These are phyloP conservation scores for Ophiostoma piceae DNA, from an alignment of 2,329 filamentous ascomycete genomes.

Conservation along the genomic window DNA sequence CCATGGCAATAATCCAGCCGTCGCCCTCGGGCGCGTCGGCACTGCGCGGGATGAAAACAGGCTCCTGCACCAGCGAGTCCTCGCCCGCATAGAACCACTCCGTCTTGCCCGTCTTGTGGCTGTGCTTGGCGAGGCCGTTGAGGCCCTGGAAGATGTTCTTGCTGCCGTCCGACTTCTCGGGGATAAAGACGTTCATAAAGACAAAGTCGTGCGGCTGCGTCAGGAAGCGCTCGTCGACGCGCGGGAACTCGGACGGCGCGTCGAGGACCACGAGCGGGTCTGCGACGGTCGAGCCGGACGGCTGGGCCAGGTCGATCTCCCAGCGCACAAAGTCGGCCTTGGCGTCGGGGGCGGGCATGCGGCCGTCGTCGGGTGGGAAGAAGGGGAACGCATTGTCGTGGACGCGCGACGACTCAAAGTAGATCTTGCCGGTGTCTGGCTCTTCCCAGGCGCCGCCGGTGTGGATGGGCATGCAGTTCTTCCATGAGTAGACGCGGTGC, in stretches of 20 bases:
- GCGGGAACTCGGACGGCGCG: slow-evolving; percentile 33
- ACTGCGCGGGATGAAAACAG: slow-evolving; percentile 39
- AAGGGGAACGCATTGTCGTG: slow-evolving; percentile 38
- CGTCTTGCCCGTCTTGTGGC: slow-evolving; percentile 30
- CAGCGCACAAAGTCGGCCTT: slow-evolving; percentile 42
- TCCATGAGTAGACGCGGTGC: slow-evolving; percentile 28
- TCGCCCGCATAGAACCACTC: slow-evolving; percentile 35
- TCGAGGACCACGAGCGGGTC: slow-evolving; percentile 33
- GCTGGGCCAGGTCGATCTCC: slow-evolving; percentile 35
- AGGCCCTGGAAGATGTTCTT: slow-evolving; percentile 3
- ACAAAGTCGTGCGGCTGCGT: slow-evolving; percentile 28
- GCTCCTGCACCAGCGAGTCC: slow-evolving; percentile 40
- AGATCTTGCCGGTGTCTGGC: slow-evolving; percentile 34
- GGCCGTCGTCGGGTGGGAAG: slow-evolving; percentile 33
- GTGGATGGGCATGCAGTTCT: slow-evolving; percentile 38
- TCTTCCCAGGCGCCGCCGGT: slow-evolving; percentile 41
- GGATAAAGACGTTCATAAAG: slow-evolving; percentile 31
- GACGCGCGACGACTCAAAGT: slow-evolving; percentile 33
- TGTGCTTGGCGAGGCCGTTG: slow-evolving; percentile 35
- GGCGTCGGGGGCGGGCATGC: slow-evolving; percentile 33
- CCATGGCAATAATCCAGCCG: slow-evolving; percentile 39
- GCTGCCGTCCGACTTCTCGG: neutral
- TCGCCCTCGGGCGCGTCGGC: slow-evolving; percentile 37
- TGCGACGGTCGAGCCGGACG: slow-evolving; percentile 29
- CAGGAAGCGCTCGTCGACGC: slow-evolving; percentile 40